Base-by-base conservation (phyloP, 352 stramenopile genomes). In the Phytophthora macrochlamydospora region DNA sequence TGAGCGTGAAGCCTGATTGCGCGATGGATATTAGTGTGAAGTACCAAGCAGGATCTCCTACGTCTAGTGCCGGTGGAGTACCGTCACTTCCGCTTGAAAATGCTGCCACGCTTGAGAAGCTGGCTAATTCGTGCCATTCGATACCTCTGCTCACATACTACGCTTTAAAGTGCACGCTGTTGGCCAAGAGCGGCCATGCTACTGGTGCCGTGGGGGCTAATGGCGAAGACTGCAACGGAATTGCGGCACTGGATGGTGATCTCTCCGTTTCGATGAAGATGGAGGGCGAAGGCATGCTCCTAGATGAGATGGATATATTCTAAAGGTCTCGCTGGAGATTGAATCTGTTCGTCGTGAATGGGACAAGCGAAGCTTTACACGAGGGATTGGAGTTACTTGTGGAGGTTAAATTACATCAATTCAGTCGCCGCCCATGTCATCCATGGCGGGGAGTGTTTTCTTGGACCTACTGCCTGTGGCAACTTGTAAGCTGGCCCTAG, bases 271-370 rank as follows among this genome's bases (percentile, higher is more conserved):
- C 85, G 4, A 92, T 95, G 78, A 95, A 95, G 66, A 79, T 95
- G 55, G 87, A 95, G 40, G 85, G 85, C 37, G 87, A 91, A 53
- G 83, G 88, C 56, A 93, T 93, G 78, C 74, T 95, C 35, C 65
- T 95, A 67, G 87, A 93, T 56, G 87, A 95, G 55, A 95, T 95
- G 81, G 82, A 81, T 60, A 90, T 95, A 62, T 95, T 92, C 62
- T 95, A 82, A 71, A 75, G 18, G 18, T 24, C 18, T 24, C 18
- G 18, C 18, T 24, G 18, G 18, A 24, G 18, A 24, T 24, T 24
- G 18, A 24, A 24, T 24, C 18, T 24, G 18, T 24, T 24, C 18
- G 18, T 24, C 18, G 18, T 24, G 18, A 24, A 24, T 24, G 18
- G 18, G 18, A 24, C 18, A 24, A 24, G 18, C 18, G 18, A 24